These are phyloP conservation scores for Saccharum officinarum DNA, from an alignment of 176 grass and related monocot genomes.

Conservation along the genomic window DNA sequence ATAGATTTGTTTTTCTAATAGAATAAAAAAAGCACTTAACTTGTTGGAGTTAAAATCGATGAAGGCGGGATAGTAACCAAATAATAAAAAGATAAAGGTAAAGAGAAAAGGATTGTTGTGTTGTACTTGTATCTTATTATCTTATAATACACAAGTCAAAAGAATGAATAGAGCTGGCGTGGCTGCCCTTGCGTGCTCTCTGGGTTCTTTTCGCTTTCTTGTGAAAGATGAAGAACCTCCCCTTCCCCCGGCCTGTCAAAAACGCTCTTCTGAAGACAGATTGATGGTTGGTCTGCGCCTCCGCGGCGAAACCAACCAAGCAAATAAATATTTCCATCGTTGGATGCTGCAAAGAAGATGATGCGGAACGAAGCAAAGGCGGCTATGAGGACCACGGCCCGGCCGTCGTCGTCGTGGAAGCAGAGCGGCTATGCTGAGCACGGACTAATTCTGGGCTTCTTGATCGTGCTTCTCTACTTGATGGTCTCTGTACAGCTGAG, in stretches of 20 bases:
- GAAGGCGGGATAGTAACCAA: too few relatives aligned
- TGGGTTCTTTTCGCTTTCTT: background rate
- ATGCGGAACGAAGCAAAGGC: background rate
- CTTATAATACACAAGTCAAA: background rate
- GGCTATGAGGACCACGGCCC: background rate
- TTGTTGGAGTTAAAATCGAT: too few relatives aligned
- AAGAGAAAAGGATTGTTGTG: too few relatives aligned
- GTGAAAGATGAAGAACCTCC: background rate
- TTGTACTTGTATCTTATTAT: too few relatives aligned
- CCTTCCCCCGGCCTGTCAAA: background rate
- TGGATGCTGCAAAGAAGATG: background rate
- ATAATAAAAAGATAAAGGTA: too few relatives aligned
- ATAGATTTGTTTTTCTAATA: too few relatives aligned
- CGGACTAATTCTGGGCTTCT: too few relatives aligned
- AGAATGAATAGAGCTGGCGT: background rate
- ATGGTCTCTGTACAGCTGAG: constrained; percentile 32
- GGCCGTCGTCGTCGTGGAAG: background rate
- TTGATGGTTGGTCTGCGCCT: background rate
- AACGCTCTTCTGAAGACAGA: background rate
- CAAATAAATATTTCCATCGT: background rate
- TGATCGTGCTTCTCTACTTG: constrained; percentile 36
- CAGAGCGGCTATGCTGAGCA: background rate
- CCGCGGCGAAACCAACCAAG: background rate
- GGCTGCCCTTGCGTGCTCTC: too few relatives aligned
- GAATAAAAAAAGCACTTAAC: too few relatives aligned